A percentile compares a stretch with the other conserved stretches of the same genome.
Conservation (phyloP, 208 protist species). For the Vickermania spadyakhi region DNA sequence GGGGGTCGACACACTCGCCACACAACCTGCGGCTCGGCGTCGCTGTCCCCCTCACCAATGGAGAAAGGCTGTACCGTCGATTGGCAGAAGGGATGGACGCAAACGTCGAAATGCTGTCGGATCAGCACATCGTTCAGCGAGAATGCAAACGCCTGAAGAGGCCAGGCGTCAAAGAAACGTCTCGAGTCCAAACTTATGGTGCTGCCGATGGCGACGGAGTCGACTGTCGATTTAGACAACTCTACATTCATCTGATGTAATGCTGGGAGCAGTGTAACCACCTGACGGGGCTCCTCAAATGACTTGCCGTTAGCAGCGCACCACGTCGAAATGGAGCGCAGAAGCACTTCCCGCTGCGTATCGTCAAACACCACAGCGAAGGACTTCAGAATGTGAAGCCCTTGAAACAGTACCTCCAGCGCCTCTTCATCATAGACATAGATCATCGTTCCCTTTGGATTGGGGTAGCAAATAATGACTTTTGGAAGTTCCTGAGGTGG, state of each 20-base stretch:
- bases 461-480: conserved; percentile 12
- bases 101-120: not conserved
- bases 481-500: conserved; percentile 3
- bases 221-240: too few relatives aligned
- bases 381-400: conserved; percentile 10
- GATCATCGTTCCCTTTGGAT: conserved; percentile 12
- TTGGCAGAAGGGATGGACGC: not conserved
- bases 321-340: not conserved
- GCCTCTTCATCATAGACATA: conserved; percentile 22
- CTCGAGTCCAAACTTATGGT: too few relatives aligned
- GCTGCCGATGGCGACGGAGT: too few relatives aligned
- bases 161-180: not conserved
- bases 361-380: conserved; percentile 15
- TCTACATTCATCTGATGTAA: not conserved
- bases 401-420: conserved; percentile 12
- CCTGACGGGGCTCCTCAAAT: not conserved
- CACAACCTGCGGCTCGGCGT: not conserved
- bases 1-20: not conserved
- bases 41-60: not conserved
- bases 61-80: too few relatives aligned
- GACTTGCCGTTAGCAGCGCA: not conserved
- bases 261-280: not conserved
- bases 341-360: conserved; percentile 8
- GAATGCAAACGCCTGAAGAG: not conserved
- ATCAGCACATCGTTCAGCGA: not conserved